Conservation (phyloP, 1,139 yeast species). For the Yamadazyma mexicana region DNA sequence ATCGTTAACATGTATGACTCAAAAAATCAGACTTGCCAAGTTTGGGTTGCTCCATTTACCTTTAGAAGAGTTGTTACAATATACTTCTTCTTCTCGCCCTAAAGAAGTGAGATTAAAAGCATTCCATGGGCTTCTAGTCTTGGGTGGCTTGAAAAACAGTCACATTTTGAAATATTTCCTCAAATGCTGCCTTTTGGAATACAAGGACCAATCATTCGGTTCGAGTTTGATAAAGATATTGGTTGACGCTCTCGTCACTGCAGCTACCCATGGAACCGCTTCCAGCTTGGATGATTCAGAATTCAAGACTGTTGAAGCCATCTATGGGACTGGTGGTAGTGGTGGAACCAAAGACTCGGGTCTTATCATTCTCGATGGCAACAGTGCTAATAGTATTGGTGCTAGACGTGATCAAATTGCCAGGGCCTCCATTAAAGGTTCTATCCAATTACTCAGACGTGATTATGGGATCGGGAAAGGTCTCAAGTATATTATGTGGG, state of each 20-base stretch:
- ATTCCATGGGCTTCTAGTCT: slow-evolving; percentile 62
- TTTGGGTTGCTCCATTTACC: slow-evolving; percentile 55
- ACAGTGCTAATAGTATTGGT: slow-evolving; percentile 8
- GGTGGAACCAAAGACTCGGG: slow-evolving; percentile 20
- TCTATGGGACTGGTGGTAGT: slow-evolving; percentile 12
- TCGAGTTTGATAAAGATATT: slow-evolving; percentile 50
- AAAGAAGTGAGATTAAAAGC: slow-evolving; percentile 66
- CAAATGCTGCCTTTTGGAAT: slow-evolving; percentile 56
- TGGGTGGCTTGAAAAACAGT: slow-evolving; percentile 76
- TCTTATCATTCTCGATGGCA: slow-evolving; percentile 51
- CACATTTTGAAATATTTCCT: slow-evolving; percentile 63
- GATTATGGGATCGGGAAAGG: slow-evolving; percentile 68
- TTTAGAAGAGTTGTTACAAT: slow-evolving; percentile 50
- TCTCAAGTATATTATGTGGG: slow-evolving; percentile 65
- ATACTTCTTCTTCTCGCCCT: slow-evolving; percentile 51
- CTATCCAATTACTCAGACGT: slow-evolving; percentile 65
- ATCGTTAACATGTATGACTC: slow-evolving; percentile 56
- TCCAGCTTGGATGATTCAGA: slow-evolving; percentile 60
- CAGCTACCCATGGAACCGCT: slow-evolving; percentile 67
- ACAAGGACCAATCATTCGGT: slow-evolving; percentile 49
- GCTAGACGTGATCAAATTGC: slow-evolving; percentile 46
- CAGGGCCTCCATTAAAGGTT: slow-evolving; percentile 55
- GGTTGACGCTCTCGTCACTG: slow-evolving; percentile 54
- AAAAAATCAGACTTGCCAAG: slow-evolving; percentile 60
- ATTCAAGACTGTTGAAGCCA: slow-evolving; percentile 39